Evolutionary conservation across 352 stramenopile genomes (phyloP).

Genomic region (Globisporangium irregulare): DNA sequence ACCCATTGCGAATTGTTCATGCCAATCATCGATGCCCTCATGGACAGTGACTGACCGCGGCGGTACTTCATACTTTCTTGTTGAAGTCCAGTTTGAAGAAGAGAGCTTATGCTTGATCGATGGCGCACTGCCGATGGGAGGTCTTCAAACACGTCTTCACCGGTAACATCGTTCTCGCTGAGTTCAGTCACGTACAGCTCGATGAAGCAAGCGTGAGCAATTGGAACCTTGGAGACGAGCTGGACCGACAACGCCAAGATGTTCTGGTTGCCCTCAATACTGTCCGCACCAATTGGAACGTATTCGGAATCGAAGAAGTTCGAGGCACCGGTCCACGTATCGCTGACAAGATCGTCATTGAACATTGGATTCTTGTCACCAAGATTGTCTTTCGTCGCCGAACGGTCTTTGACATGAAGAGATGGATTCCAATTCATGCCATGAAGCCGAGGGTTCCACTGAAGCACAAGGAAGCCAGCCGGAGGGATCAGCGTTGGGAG

Average conservation of each 20-base stretch:
- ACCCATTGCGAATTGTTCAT: constrained; percentile 44
- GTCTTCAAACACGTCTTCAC: constrained; percentile 54
- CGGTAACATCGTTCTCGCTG: constrained; percentile 46
- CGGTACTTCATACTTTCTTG: constrained; percentile 59
- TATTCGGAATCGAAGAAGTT: constrained; percentile 77
- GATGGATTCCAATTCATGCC: constrained; percentile 69
- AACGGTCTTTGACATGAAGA: constrained; percentile 44
- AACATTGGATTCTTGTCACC: constrained; percentile 31
- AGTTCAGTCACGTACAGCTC: constrained; percentile 75
- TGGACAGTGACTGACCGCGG: constrained; percentile 45
- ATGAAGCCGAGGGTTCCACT: constrained; percentile 80
- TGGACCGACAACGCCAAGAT: constrained; percentile 77
- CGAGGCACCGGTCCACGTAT: constrained; percentile 65
- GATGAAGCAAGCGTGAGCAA: constrained; percentile 71
- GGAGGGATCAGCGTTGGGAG: constrained; percentile 70
- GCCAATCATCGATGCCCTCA: constrained; percentile 35
- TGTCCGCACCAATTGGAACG: constrained; percentile 55
- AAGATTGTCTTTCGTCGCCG: constrained; percentile 43
- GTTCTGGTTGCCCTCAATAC: constrained; percentile 57
- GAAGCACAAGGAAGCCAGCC: constrained; percentile 74
- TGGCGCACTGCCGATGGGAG: constrained; percentile 38
- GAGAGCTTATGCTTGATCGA: constrained; percentile 67
- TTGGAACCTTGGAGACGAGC: constrained; percentile 53
- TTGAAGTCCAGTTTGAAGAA: constrained; percentile 70
- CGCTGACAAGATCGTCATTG: constrained; percentile 30